phyloP scores from a whole-genome alignment of 306 rosid genomes.

The Vigna hirtella region DNA sequence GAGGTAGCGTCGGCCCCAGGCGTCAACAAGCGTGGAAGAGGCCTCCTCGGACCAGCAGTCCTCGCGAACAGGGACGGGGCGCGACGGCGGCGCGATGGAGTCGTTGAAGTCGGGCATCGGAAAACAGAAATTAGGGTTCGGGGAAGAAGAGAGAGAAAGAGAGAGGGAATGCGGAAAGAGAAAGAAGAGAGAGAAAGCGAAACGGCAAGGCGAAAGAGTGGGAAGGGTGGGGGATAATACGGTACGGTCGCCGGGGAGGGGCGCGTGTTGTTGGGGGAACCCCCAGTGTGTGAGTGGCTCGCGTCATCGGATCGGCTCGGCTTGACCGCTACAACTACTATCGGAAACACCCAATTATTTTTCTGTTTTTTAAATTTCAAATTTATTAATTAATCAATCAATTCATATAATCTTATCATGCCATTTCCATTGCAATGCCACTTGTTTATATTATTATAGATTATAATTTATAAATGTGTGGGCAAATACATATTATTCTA shows the following conservation, averaged over 20 bases:
- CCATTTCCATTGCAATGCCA: too few relatives aligned
- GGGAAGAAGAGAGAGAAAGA: slow-evolving; percentile 17
- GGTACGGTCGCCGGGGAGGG: slow-evolving; percentile 87
- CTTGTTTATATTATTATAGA: neutral
- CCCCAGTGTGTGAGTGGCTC: slow-evolving; percentile 61
- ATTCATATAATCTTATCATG: too few relatives aligned
- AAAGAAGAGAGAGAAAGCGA: slow-evolving; percentile 41
- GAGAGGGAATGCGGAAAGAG: neutral
- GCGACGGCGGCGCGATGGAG: slow-evolving; percentile 64
- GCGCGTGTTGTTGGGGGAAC: slow-evolving; percentile 66
- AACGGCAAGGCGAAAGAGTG: slow-evolving; percentile 74
- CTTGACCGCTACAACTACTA: slow-evolving; percentile 52
- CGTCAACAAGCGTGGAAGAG: slow-evolving; percentile 81
- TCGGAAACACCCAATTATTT: slow-evolving; percentile 20
- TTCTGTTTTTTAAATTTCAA: neutral
- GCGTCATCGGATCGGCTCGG: slow-evolving; percentile 71
- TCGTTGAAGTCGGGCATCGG: slow-evolving; percentile 78
- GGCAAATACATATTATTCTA: neutral
- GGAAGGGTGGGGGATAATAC: slow-evolving; percentile 62
- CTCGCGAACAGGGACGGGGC: slow-evolving; percentile 85
- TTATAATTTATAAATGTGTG: neutral
- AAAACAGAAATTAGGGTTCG: slow-evolving; percentile 43
- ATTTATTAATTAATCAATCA: neutral
- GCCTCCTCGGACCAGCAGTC: slow-evolving; percentile 99
- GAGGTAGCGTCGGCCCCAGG: slow-evolving; percentile 92